Percentiles rank a stretch among this genome's conserved stretches.
These are phyloP conservation scores for Circinella umbellata DNA, from an alignment of 371 early-diverging fungal genomes.

Conservation along the genomic window DNA sequence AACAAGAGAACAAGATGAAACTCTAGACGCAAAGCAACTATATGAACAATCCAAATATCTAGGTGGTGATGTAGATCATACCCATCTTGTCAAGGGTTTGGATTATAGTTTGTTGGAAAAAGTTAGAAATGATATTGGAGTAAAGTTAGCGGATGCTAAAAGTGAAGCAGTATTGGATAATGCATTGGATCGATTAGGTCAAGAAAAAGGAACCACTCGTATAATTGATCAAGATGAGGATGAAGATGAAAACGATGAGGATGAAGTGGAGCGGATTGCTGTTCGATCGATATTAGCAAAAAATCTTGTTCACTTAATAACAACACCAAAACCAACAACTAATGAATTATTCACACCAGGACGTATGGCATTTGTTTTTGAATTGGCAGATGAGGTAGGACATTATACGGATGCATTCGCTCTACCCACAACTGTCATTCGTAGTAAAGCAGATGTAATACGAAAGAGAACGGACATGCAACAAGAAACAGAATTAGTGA, in stretches of 20 bases:
- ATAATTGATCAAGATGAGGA: not conserved
- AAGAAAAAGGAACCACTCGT: not conserved
- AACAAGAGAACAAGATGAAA: slow-evolving; percentile 32
- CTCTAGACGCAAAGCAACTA: slow-evolving; percentile 52
- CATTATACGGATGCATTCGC: slow-evolving; percentile 62
- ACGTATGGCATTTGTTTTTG: slow-evolving; percentile 82
- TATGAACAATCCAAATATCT: slow-evolving; percentile 88
- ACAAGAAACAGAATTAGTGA: slow-evolving; percentile 67
- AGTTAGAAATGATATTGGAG: slow-evolving; percentile 51
- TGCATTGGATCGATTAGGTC: not conserved
- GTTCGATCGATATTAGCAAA: slow-evolving; percentile 38
- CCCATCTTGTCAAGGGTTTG: slow-evolving; percentile 92
- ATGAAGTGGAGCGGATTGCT: slow-evolving; percentile 16
- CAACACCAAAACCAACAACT: slow-evolving; percentile 36
- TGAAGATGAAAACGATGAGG: slow-evolving; percentile 14
- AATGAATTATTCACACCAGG: slow-evolving; percentile 83
- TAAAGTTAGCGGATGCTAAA: slow-evolving; percentile 11
- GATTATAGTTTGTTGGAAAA: slow-evolving; percentile 82
- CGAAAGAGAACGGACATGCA: slow-evolving; percentile 31
- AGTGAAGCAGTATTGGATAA: slow-evolving; percentile 20
- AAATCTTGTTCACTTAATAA: slow-evolving; percentile 42
- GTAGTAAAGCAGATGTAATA: slow-evolving; percentile 71
- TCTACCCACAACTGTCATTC: slow-evolving; percentile 77
- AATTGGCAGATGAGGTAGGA: slow-evolving; percentile 58
- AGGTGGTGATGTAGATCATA: slow-evolving; percentile 86